These are phyloP conservation scores for Leccinum fibrillosum DNA, from an alignment of 768 basidiomycete species.

Conservation along the genomic window DNA sequence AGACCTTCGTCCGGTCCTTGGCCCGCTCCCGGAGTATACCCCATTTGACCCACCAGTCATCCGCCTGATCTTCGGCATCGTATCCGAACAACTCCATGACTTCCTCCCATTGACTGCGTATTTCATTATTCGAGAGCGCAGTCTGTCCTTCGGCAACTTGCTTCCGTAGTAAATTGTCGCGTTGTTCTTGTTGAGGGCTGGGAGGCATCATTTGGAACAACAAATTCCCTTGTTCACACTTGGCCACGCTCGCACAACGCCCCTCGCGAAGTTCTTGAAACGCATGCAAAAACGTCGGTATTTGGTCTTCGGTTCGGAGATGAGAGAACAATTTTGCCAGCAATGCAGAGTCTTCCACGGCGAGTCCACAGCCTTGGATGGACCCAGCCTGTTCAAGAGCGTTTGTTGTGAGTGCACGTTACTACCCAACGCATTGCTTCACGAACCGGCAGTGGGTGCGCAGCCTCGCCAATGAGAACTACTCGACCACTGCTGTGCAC, in stretches of 20 bases:
- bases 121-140: constrained; percentile 30
- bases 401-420: background rate
- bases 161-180: constrained; percentile 41
- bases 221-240: constrained; percentile 46
- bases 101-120: constrained; percentile 44
- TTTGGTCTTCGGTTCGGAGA: constrained; percentile 43
- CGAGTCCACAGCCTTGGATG: constrained; percentile 48
- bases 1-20: constrained; percentile 18
- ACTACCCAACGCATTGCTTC: background rate
- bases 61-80: constrained; percentile 53
- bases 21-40: constrained; percentile 43
- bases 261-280: constrained; percentile 57
- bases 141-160: constrained; percentile 46
- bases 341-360: constrained; percentile 61
- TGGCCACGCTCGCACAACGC: constrained; percentile 45
- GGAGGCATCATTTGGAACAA: constrained; percentile 41
- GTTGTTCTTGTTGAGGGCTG: constrained; percentile 41
- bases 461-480: constrained; percentile 59
- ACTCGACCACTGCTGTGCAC: constrained; percentile 47
- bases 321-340: constrained; percentile 58
- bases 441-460: constrained; percentile 53
- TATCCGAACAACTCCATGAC: constrained; percentile 49
- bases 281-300: constrained; percentile 49
- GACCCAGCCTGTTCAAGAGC: constrained; percentile 44
- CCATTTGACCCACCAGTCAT: constrained; percentile 66